Evolutionary conservation across 768 basidiomycete species (phyloP).

Genomic region (Boletus barrowsii): DNA sequence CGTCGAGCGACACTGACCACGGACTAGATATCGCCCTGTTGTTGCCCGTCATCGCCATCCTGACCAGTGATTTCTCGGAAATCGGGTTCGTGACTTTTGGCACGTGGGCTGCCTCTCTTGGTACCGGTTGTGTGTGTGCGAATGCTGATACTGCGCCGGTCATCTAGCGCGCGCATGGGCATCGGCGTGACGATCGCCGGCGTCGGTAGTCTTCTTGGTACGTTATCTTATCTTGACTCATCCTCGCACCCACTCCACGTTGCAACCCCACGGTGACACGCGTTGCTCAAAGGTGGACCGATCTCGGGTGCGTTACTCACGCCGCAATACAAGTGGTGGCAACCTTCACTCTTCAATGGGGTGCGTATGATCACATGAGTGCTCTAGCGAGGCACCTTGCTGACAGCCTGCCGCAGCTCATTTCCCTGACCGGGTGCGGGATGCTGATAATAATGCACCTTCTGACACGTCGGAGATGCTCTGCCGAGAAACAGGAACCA

Average conservation of each 20-base stretch:
- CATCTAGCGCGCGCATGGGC: constrained; percentile 28
- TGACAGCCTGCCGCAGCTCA: constrained; percentile 9
- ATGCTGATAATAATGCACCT: constrained; percentile 9
- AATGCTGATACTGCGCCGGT: not conserved
- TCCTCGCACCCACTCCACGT: no score
- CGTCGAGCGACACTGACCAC: not conserved
- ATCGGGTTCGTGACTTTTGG: constrained; percentile 39
- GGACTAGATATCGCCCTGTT: constrained; percentile 36
- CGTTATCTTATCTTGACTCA: not conserved
- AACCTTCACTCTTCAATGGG: constrained; percentile 49
- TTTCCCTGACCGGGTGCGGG: constrained; percentile 1
- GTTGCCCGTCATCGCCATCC: constrained; percentile 41
- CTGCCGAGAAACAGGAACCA: not conserved
- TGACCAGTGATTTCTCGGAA: constrained; percentile 45
- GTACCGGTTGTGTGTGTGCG: no score
- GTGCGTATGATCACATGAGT: constrained; percentile 23
- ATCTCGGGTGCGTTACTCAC: constrained; percentile 58
- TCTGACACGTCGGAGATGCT: not conserved
- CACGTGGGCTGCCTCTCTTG: no score
- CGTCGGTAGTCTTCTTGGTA: constrained; percentile 19
- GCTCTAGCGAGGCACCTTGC: no score
- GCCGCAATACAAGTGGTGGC: constrained; percentile 52
- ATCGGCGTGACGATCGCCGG: constrained; percentile 9
- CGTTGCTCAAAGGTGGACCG: constrained; percentile 41
- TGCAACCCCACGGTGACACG: not conserved